phyloP scores from a whole-genome alignment of 2,329 filamentous ascomycete genomes.

The Scytalidium sp. region DNA sequence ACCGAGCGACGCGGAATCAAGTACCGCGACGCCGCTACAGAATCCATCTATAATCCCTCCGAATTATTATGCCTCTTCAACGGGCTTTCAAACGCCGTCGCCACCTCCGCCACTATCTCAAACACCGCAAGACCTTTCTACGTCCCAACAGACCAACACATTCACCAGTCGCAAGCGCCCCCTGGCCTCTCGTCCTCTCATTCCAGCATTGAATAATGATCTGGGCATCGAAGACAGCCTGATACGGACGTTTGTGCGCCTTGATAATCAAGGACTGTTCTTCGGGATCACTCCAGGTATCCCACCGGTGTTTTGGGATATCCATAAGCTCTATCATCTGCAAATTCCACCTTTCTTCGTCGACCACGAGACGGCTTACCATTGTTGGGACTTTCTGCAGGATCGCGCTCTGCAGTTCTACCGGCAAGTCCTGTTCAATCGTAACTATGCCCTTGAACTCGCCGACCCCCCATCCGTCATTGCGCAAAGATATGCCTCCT shows the following conservation, averaged over 20 bases:
- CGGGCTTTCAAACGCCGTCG: constrained; percentile 7
- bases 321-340: constrained; percentile 20
- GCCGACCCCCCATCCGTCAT: constrained; percentile 14
- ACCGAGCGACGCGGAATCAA: not conserved
- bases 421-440: constrained; percentile 20
- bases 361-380: constrained; percentile 19
- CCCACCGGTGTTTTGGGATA: constrained; percentile 24
- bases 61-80: constrained; percentile 10
- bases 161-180: constrained; percentile 13
- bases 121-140: constrained; percentile 1
- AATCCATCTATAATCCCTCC: constrained; percentile 9
- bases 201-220: constrained; percentile 21
- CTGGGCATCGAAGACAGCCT: constrained; percentile 23
- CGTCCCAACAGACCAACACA: not conserved
- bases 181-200: constrained; percentile 14
- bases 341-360: constrained; percentile 21
- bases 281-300: constrained; percentile 22
- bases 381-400: constrained; percentile 27
- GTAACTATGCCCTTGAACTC: constrained; percentile 12
- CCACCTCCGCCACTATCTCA: not conserved
- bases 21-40: not conserved
- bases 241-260: constrained; percentile 23
- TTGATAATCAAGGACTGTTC: constrained; percentile 23
- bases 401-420: constrained; percentile 24
- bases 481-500: constrained; percentile 9